Evolutionary conservation across 495 filamentous ascomycete species (phyloP), one percentile per base, ranked within the genome.

Genomic region (Ascodesmis nigricans): DNA sequence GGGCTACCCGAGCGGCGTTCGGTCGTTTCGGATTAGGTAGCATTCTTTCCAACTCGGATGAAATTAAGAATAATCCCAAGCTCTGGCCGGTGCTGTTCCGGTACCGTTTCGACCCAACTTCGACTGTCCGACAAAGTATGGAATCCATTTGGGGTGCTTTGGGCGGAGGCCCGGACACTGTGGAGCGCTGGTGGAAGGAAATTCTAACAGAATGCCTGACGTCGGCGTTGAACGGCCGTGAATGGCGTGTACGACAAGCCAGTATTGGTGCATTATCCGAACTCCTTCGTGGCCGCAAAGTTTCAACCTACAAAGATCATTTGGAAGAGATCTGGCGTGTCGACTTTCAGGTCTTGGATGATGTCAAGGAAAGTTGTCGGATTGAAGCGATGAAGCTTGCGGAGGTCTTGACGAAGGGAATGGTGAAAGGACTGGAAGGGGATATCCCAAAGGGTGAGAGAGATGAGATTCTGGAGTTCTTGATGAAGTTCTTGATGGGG

Each of bases 111-210:
- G 87, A 97, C 55, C 87, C 87, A 0, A 92, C 91, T 49, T 67
- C 73, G 3, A 83, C 80, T 50, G 87, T 95, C 14, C 78, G 78
- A 47, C 70, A 72, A 27, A 83, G 83, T 3, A 97, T 97, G 87
- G 81, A 87, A 40, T 78, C 84, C 36, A 97, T 97, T 42, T 95
- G 87, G 87, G 77, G 75, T 45, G 73, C 84, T 0, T 53, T 95
- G 21, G 35, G 81, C 50, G 80, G 92, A 38, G 63, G 75, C 6
- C 68, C 65, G 2, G 62, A 64, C 5, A 75, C 75, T 13, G 61
- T 91, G 31, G 69, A 79, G 42, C 57, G 57, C 5, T 59, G 90
- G 50, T 91, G 91, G 43, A 76, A 90, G 38, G 60, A 64, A 10
- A 92, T 97, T 41, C 75, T 95, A 60, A 57, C 68, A 13, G 81